Evolutionary conservation across 768 basidiomycete genomes (phyloP), one percentile per base, ranked within the genome.

Genomic region (Pleurotus djamor): DNA sequence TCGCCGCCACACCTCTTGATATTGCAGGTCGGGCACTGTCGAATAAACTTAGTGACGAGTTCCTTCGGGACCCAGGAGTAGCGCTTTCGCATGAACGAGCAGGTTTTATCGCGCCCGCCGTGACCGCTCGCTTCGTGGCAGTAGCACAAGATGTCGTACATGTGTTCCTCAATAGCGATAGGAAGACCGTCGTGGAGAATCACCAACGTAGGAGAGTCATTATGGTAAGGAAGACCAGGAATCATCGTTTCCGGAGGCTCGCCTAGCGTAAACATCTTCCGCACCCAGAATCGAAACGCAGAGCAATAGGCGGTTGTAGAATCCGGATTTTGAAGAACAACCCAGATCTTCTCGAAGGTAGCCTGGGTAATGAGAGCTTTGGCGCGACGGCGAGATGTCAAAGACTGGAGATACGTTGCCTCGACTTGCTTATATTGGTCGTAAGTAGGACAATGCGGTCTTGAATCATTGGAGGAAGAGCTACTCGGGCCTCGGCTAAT

Each of bases 1-100:
- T 67, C 21, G 57, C 67, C 69, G 16, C 77, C 76, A 34, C 71
- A 74, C 64, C 76, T 79, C 66, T 76, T 80, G 63, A 74, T 60
- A 71, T 75, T 79, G 65, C 92, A 94, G 6, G 89, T 89, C 12
- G 91, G 92, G 66, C 92, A 94, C 28, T 80, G 80, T 70, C 85
- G 86, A 71, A 93, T 86, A 67, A 92, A 94, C 60, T 82, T 83
- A 14, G 88, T 83, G 48, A 92, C 83, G 44, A 94, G 84, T 66
- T 91, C 88, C 72, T 93, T 94, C 13, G 92, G 92, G 32, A 94
- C 83, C 86, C 88, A 93, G 7, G 89, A 87, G 69, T 92, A 94
- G 65, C 83, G 81, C 60, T 83, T 75, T 50, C 88, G 78, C 41
- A 93, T 80, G 58, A 84, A 76, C 2, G 80, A 77, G 59, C 82